Percentiles rank a stretch among this genome's conserved stretches.
These are phyloP conservation scores for Verruconis gallopava DNA, from an alignment of 2,329 filamentous ascomycete species.

Conservation along the genomic window DNA sequence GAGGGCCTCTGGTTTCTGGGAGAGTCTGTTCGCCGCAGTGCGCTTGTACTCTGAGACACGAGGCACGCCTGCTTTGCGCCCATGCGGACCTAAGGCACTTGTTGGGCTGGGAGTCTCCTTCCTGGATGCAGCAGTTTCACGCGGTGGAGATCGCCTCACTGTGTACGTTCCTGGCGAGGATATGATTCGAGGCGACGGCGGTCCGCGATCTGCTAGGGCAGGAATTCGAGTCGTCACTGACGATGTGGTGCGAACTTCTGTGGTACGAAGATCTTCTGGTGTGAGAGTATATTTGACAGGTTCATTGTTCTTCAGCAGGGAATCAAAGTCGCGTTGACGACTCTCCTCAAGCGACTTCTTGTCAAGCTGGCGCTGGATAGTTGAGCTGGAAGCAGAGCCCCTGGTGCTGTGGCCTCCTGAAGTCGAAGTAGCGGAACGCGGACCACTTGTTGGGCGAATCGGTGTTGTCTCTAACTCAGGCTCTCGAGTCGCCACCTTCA, in stretches of 20 bases:
- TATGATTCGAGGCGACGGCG: conserved; percentile 2
- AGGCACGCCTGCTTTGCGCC: conserved; percentile 5
- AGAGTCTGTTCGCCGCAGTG: background rate
- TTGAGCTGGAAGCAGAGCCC: conserved; percentile 21
- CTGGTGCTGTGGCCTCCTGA: conserved; percentile 21
- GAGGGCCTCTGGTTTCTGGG: conserved; percentile 13
- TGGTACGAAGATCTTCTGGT: conserved; percentile 30
- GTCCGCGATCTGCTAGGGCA: conserved; percentile 6
- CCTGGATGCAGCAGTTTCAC: background rate
- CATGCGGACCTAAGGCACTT: background rate
- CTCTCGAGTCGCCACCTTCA: background rate
- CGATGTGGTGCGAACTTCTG: background rate
- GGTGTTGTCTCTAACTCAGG: background rate
- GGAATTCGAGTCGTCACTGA: background rate
- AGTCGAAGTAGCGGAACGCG: conserved; percentile 8
- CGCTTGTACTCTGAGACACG: conserved; percentile 6
- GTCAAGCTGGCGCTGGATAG: conserved; percentile 18
- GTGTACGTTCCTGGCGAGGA: background rate
- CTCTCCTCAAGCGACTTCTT: conserved; percentile 26
- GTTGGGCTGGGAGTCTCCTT: conserved; percentile 1
- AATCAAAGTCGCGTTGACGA: conserved; percentile 32
- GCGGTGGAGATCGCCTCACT: conserved; percentile 2
- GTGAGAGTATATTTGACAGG: conserved; percentile 39
- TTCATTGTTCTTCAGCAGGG: conserved; percentile 32
- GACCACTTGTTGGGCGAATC: background rate